Conservation (phyloP, 2,329 filamentous ascomycete species). For the Cordyceps militaris region DNA sequence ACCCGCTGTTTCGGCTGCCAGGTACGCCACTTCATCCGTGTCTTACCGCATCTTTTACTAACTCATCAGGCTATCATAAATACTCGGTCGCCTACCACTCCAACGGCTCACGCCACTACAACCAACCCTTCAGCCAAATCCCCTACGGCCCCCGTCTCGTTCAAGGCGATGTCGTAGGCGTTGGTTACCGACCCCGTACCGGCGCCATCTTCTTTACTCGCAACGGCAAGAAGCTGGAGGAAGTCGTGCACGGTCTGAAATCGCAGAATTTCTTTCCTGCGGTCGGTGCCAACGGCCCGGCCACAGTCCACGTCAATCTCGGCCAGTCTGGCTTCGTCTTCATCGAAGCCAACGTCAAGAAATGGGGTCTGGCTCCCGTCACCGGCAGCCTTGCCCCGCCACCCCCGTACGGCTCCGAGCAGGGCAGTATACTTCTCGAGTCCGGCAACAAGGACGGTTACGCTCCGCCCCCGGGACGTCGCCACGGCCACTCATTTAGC, state of each 20-base stretch:
- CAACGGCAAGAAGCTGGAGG: slow-evolving; percentile 94
- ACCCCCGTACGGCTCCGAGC: slow-evolving; percentile 92
- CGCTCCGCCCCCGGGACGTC: slow-evolving; percentile 35
- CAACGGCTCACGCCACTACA: slow-evolving; percentile 76
- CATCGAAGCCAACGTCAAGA: slow-evolving; percentile 99
- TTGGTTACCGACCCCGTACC: slow-evolving; percentile 89
- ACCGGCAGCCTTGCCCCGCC: slow-evolving; percentile 91
- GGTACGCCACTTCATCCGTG: slow-evolving; percentile 48
- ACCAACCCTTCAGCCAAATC: slow-evolving; percentile 80
- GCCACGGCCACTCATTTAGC: slow-evolving; percentile 40
- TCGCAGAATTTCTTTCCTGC: slow-evolving; percentile 96
- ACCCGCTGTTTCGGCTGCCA: slow-evolving; percentile 87
- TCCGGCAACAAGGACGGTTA: slow-evolving; percentile 63
- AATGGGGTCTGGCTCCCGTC: slow-evolving; percentile 95
- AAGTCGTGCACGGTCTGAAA: slow-evolving; percentile 88
- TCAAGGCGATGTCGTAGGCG: slow-evolving; percentile 92
- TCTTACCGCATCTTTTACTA: slow-evolving; percentile 13
- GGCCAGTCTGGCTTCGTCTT: slow-evolving; percentile 98
- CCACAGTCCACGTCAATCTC: slow-evolving; percentile 91
- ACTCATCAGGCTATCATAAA: slow-evolving; percentile 70
- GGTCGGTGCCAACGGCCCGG: slow-evolving; percentile 90
- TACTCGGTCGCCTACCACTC: slow-evolving; percentile 89
- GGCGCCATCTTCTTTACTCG: slow-evolving; percentile 97
- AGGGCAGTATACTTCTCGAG: slow-evolving; percentile 91
- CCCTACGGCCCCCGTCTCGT: slow-evolving; percentile 77